Evolutionary conservation across 1,139 yeast genomes (phyloP).

Genomic region (Debaryomycetaceae sp.): DNA sequence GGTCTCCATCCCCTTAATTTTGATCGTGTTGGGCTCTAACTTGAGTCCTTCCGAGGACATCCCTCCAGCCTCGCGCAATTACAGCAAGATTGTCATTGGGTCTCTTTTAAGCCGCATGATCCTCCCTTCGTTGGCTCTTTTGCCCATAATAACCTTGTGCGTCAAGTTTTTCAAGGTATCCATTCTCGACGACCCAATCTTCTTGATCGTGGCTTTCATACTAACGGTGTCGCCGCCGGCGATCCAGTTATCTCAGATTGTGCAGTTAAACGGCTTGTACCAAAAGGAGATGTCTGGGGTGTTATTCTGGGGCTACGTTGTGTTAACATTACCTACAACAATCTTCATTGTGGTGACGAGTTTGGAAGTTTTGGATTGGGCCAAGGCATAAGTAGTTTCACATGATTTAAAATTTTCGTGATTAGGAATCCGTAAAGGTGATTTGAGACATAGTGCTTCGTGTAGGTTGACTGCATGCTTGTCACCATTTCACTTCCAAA

Average conservation of each 20-base stretch:
- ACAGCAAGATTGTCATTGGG: conserved; percentile 57
- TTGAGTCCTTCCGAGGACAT: conserved; percentile 62
- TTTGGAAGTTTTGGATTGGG: conserved; percentile 60
- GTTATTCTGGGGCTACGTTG: conserved; percentile 81
- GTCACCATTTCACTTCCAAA: too few species aligned
- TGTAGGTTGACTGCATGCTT: too few species aligned
- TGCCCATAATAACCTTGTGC: conserved; percentile 63
- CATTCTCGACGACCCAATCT: conserved; percentile 79
- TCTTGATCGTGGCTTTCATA: conserved; percentile 69
- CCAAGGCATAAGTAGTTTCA: conserved; percentile 13
- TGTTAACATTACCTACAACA: conserved; percentile 74
- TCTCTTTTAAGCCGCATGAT: conserved; percentile 74
- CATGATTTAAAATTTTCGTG: conserved; percentile 4
- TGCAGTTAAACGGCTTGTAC: conserved; percentile 70
- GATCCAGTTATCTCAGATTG: conserved; percentile 76
- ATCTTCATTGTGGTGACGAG: conserved; percentile 66
- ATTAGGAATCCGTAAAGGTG: too few species aligned
- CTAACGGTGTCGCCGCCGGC: conserved; percentile 82
- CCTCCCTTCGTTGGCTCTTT: conserved; percentile 60
- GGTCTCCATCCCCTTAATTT: conserved; percentile 82
- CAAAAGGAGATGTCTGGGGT: conserved; percentile 85
- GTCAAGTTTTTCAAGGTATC: conserved; percentile 65
- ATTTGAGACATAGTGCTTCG: too few species aligned
- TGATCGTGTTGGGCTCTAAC: conserved; percentile 74
- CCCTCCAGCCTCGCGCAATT: conserved; percentile 59